Conservation (phyloP, 2,329 filamentous ascomycete genomes). For the Monosporascus sp. region DNA sequence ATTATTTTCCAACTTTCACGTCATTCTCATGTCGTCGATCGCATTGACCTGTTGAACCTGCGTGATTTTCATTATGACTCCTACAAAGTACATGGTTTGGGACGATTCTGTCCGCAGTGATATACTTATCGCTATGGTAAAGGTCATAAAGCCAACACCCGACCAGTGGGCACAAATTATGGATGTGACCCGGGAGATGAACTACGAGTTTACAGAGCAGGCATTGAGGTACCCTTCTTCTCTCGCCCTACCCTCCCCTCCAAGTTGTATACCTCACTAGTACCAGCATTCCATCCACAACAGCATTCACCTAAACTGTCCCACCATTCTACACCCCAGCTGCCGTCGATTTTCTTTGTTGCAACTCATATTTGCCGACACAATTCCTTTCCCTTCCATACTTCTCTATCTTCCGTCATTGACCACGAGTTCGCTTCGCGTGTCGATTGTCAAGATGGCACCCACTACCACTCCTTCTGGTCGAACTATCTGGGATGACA, state of each 20-base stretch:
- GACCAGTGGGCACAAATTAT: constrained; percentile 24
- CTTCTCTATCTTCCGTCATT: neutral
- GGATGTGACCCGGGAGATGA: constrained; percentile 16
- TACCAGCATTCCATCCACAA: no score
- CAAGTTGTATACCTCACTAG: no score
- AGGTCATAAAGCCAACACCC: constrained; percentile 26
- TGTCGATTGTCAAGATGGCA: neutral
- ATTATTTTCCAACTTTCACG: constrained; percentile 1
- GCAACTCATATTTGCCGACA: no score
- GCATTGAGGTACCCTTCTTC: constrained; percentile 17
- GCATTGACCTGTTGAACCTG: neutral
- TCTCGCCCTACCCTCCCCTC: neutral
- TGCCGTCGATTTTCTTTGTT: no score
- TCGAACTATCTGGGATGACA: constrained; percentile 20
- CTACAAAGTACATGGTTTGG: constrained; percentile 28
- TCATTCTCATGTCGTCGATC: no score
- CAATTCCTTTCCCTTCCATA: neutral
- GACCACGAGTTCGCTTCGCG: neutral
- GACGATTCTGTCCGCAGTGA: constrained; percentile 36
- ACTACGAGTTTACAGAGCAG: constrained; percentile 19
- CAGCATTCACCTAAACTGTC: no score
- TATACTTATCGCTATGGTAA: constrained; percentile 36
- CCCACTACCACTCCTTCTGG: constrained; percentile 2
- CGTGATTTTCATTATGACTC: neutral
- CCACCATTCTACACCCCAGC: no score